Base-by-base conservation (phyloP, 2,329 filamentous ascomycete genomes). In the Sporothrix schenckii region DNA sequence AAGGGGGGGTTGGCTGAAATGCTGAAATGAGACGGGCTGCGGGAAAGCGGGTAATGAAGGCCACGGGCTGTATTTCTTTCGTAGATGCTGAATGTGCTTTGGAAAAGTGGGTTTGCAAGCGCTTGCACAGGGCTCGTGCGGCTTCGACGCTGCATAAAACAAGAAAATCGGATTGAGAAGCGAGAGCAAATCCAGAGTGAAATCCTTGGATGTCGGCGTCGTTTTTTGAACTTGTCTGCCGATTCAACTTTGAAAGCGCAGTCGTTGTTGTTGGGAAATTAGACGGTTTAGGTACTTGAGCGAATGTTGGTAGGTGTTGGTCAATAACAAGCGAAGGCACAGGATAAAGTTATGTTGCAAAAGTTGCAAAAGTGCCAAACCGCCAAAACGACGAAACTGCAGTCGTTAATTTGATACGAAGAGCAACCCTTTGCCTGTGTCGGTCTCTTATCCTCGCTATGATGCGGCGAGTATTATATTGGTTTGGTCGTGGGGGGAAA, bases 31-130 rank as follows among this genome's bases (percentile, higher is more conserved):
- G 54, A 27, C 66, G 41, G 53, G 54, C 66, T 68, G 71, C 66
- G 56, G 68, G 68, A 72, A 63, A 50, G 63, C 68, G 70, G 72
- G 58, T 71, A 70, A 69, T 56, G 70, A 70, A 69, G 50, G 70
- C 68, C 72, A 71, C 68, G 44, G 58, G 41, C 16, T 7, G 0
- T 49, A 54, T 41, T 60, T 34, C 19, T 7, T 39, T 44, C 24
- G 16, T 44, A 44, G 58, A 44, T 61, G 34, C 54, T 27, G 19
- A 58, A 13, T n/a, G 27, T 14, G 60, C 41, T 65, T 34, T 49
- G 41, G 49, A 19, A 16, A 47, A 34, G 24, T 52, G 24, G 63
- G 41, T 19, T 27, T 66, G 47, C 63, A 41, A 65, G 60, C 24
- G 60, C 41, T 49, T n/a, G 41, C 44, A 24, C 41, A 65, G 41